Evolutionary conservation across 768 basidiomycete species (phyloP).

Genomic region (Tulasnella sp.): DNA sequence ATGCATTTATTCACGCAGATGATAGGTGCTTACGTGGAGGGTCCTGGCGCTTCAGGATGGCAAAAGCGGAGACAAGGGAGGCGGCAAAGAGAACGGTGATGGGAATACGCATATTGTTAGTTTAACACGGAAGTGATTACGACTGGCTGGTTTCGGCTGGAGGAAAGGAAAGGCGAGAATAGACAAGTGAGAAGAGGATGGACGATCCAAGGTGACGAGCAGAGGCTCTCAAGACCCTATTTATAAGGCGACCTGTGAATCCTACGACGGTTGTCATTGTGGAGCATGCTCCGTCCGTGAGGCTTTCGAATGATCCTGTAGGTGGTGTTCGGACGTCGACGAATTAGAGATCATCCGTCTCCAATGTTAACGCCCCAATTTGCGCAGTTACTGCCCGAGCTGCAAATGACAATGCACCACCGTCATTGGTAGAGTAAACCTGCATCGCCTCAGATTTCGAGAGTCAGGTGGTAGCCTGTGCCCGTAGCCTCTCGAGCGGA

Average conservation of each 20-base stretch:
- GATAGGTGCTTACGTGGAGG: background rate
- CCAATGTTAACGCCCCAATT: background rate
- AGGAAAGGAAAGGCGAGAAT: background rate
- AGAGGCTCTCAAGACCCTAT: background rate
- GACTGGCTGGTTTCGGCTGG: background rate
- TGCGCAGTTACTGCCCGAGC: background rate
- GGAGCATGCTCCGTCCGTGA: background rate
- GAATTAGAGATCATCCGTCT: too few relatives aligned
- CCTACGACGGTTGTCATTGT: background rate
- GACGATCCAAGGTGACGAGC: background rate
- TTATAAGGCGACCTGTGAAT: background rate
- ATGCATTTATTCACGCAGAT: too few relatives aligned
- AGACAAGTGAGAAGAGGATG: too few relatives aligned
- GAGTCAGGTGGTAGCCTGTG: background rate
- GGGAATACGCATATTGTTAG: background rate
- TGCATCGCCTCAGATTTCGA: background rate
- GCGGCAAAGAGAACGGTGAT: background rate
- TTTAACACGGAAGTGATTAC: background rate
- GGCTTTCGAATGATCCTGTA: background rate
- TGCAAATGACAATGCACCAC: background rate
- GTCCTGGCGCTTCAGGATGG: background rate
- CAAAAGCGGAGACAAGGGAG: background rate
- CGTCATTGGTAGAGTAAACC: background rate
- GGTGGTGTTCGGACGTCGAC: background rate
- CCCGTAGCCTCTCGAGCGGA: too few relatives aligned